Conservation (phyloP, 2,329 filamentous ascomycete species). For the Fusarium circinatum region DNA sequence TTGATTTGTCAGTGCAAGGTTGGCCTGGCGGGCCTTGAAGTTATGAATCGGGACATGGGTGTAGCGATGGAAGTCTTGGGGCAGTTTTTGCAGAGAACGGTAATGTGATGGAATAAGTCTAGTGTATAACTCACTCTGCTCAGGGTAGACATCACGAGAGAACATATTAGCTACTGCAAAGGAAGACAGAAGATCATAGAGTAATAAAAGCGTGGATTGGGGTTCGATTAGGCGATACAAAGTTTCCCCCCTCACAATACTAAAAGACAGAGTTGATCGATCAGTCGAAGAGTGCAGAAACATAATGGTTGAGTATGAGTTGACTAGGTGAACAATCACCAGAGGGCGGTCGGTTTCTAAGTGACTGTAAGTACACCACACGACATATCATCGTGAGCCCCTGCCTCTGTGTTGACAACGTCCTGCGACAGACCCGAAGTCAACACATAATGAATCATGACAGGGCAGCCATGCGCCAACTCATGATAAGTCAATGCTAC, state of each 20-base stretch:
- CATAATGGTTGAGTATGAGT: no score
- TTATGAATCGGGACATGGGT: not conserved
- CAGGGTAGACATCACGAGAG: rapidly evolving
- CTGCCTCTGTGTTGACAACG: no score
- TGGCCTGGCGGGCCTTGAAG: not conserved
- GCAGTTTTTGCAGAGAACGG: not conserved
- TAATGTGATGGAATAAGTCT: not conserved
- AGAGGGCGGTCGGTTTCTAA: no score
- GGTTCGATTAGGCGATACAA: rapidly evolving
- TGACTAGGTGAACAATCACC: no score
- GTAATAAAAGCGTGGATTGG: rapidly evolving
- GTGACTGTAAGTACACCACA: no score
- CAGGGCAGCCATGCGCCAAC: no score
- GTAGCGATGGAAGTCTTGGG: not conserved
- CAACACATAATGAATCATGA: no score
- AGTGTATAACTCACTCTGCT: rapidly evolving
- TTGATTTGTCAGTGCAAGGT: not conserved
- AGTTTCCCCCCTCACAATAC: rapidly evolving
- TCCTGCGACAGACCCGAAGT: no score
- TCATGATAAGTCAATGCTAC: no score
- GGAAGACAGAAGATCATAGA: not conserved
- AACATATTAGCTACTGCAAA: not conserved
- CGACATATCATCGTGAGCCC: no score
- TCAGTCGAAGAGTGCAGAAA: no score
- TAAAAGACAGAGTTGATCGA: no score